Evolutionary conservation across 225 moss, liverwort and hornwort species (phyloP), one percentile per base, ranked within the genome.

Genomic region (Polytrichum commune): DNA sequence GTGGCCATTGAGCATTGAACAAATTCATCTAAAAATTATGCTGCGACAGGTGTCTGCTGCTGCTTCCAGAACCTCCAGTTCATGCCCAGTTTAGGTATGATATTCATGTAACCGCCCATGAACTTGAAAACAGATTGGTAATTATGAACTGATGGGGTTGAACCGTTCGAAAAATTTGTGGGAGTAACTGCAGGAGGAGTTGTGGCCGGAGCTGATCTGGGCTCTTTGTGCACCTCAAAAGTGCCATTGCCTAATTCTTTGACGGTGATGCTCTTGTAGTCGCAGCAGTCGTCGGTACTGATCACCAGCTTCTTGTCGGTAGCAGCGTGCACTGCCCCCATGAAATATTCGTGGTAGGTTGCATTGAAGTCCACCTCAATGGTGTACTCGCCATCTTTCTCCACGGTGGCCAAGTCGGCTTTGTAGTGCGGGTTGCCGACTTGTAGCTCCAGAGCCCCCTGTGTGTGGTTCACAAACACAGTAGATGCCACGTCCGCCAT

Each of bases 291-390:
- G 35, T 69, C 69, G 4, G 73, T 64, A 27, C 35, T 67, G 54
- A 76, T 54, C 26, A 81, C 62, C 6, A 73, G 53, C 60, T 73
- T 20, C 8, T 69, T 76, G n/a, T 69, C 73, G 7, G 46, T 68
- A 35, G 76, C 69, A 60, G 73, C 73, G 38, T 38, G 10, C 38
- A 38, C 38, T 1, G 30, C 73, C 54, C 69, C 76, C 27, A 81
- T 53, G 27, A 72, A 53, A 27, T 76, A 73, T 2, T 76, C 80
- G 27, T 22, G 8, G 20, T 62, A 80, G 13, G 53, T 65, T 32
- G 72, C 68, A 69, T 72, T 76, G 61, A 60, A 32, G 54, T 80
- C 76, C 8, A 80, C 76, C 16, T 53, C 64, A 63, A 80, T 60
- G 25, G 60, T 73, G 69, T 65, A 76, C 67, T 55, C n/a, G 13